These are phyloP conservation scores for Nakazawaea ernobii DNA, from an alignment of 805 yeast species.

Conservation along the genomic window DNA sequence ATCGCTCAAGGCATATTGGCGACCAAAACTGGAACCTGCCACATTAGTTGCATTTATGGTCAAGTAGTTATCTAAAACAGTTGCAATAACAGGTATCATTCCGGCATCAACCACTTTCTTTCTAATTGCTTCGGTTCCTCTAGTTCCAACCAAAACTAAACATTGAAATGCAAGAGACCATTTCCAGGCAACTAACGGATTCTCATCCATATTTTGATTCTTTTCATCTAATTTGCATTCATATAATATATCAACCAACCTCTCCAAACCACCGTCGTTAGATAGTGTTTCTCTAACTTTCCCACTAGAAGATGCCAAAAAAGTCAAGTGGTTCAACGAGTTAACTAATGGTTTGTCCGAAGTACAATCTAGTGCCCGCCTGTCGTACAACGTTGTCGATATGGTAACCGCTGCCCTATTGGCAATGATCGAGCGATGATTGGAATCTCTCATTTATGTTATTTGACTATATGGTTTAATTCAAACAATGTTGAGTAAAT, in stretches of 20 bases:
- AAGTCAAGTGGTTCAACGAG: conserved; percentile 85
- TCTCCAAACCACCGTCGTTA: conserved; percentile 86
- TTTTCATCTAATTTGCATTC: conserved; percentile 49
- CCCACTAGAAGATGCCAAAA: conserved; percentile 76
- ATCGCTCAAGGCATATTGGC: conserved; percentile 1
- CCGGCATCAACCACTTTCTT: conserved; percentile 89
- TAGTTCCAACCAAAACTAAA: conserved; percentile 81
- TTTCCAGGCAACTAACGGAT: conserved; percentile 82
- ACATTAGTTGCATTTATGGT: not conserved
- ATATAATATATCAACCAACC: conserved; percentile 78
- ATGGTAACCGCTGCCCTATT: conserved; percentile 92
- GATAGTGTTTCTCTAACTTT: conserved; percentile 88
- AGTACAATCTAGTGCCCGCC: conserved; percentile 89
- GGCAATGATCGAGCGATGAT: conserved; percentile 68
- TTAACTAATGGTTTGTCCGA: conserved; percentile 86
- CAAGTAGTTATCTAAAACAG: conserved; percentile 80
- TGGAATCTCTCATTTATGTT: conserved; percentile 75
- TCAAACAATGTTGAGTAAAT: not conserved
- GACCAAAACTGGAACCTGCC: not conserved
- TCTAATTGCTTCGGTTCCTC: conserved; percentile 85
- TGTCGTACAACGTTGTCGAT: conserved; percentile 81
- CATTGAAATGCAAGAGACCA: conserved; percentile 96
- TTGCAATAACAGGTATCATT: conserved; percentile 82
- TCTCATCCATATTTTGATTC: conserved; percentile 23
- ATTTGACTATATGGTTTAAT: not conserved